Base-by-base conservation (phyloP, 306 rosid genomes). In the Urtica urens region DNA sequence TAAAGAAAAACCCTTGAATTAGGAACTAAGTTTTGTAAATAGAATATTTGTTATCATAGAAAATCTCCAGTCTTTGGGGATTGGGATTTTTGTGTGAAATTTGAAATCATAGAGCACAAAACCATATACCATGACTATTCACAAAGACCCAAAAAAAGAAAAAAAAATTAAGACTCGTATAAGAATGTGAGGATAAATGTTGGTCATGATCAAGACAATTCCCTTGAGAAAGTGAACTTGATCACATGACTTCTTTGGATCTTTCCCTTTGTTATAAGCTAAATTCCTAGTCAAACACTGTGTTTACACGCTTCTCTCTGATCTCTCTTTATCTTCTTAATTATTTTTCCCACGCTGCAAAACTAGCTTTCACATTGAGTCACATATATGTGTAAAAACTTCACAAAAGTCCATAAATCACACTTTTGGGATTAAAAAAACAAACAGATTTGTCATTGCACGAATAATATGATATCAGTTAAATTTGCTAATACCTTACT, bases 201-300 rank as follows among this genome's bases (percentile, higher is more conserved):
- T 44, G 60, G 65, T 16, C 39, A 34, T 28, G 38, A 19, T 34
- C 49, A 34, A 50, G 71, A 65, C 71, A 65, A 23, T 58, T 26
- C 38, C 22, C 60, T 65, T 35, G 65, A 51, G 52, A 27, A 43
- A 24, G 28, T 51, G 54, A 51, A 48, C 50, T 31, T 16, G 4
- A 48, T 44, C 71, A 65, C 71, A 57, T 65, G 71, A 25, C 49
- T 21, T 23, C 28, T 43, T 12, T 46, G 33, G 29, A 23, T 19
- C 51, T 44, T 53, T 62, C 42, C 19, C 53, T 43, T 20, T 2
- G 15, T 17, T 7, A 15, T 49, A 49, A 22, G 27, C 57, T 14
- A 21, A 27, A 27, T 18, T 10, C 17, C 20, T 5, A 29, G 25
- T 49, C 49, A 49, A 50, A 48, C 7, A 27, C 12, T 25, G 34